A percentile compares a stretch with the other conserved stretches of the same genome.
Evolutionary conservation across 441 rosid species (phyloP).

Genomic region (Bruguiera hainesii): DNA sequence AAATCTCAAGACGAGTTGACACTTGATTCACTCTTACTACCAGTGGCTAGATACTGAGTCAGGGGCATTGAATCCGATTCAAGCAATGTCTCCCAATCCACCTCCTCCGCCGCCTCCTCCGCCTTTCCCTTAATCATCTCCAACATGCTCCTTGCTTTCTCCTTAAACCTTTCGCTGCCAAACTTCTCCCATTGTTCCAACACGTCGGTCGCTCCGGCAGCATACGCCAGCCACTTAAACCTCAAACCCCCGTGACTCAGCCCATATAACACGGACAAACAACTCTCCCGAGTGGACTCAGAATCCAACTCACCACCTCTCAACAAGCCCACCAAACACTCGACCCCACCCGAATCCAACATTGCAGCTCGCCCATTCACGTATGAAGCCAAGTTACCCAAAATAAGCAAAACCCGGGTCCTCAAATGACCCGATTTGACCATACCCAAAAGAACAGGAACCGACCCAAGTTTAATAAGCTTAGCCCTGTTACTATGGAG

Average conservation of each 20-base stretch:
- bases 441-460: slow-evolving; percentile 49
- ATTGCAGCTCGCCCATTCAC: slow-evolving; percentile 50
- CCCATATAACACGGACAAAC: slow-evolving; percentile 51
- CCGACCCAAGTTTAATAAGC: slow-evolving; percentile 61
- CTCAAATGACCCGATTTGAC: slow-evolving; percentile 52
- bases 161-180: slow-evolving; percentile 42
- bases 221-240: slow-evolving; percentile 68
- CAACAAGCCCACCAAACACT: slow-evolving; percentile 52
- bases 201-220: slow-evolving; percentile 57
- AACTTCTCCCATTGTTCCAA: slow-evolving; percentile 42
- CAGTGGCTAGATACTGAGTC: slow-evolving; percentile 28
- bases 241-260: slow-evolving; percentile 63
- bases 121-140: slow-evolving; percentile 39
- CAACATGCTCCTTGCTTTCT: slow-evolving; percentile 40
- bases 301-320: slow-evolving; percentile 29
- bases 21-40: slow-evolving; percentile 21
- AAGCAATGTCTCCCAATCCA: slow-evolving; percentile 79
- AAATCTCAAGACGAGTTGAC: slow-evolving; percentile 46
- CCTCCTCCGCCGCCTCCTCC: slow-evolving; percentile 40
- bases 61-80: slow-evolving; percentile 37
- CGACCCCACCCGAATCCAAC: slow-evolving; percentile 78
- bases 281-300: slow-evolving; percentile 52
- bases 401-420: slow-evolving; percentile 44
- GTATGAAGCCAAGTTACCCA: slow-evolving; percentile 56
- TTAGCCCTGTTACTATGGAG: slow-evolving; percentile 66